Evolutionary conservation across 2,329 filamentous ascomycete species (phyloP).

Genomic region (Ophiocordyceps camponoti-leonardi): DNA sequence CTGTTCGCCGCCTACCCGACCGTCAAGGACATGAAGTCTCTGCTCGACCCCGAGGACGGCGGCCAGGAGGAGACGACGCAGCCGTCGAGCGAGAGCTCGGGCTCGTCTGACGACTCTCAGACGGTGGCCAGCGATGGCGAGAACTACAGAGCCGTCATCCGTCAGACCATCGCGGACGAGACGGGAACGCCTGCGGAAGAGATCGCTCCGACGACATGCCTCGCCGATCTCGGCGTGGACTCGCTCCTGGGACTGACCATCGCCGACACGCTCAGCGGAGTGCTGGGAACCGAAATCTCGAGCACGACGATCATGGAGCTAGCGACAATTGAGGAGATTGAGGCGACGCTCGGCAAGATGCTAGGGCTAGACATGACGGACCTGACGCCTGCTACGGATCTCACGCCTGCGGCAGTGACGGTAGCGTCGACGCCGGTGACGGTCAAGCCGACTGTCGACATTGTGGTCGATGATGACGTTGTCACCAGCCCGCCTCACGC

Average conservation of each 20-base stretch:
- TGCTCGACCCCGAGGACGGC: not conserved
- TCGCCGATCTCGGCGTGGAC: conserved; percentile 3
- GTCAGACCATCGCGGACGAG: conserved; percentile 3
- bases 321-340: not conserved
- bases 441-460: not conserved
- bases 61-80: not conserved
- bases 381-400: not conserved
- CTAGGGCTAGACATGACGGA: not conserved
- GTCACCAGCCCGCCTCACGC: not conserved
- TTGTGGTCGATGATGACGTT: not conserved
- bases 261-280: conserved; percentile 1
- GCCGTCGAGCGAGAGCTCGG: not conserved
- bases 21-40: conserved; percentile 1
- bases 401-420: too few species aligned
- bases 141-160: not conserved
- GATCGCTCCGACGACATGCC: not conserved
- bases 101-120: not conserved
- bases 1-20: not conserved
- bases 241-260: conserved; percentile 3
- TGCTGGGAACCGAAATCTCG: not conserved
- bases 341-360: not conserved
- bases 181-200: conserved; percentile 1
- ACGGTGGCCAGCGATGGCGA: not conserved
- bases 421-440: too few species aligned
- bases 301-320: not conserved